Base-by-base conservation (phyloP, 805 yeast genomes). In the Zygotorulaspora florentina region DNA sequence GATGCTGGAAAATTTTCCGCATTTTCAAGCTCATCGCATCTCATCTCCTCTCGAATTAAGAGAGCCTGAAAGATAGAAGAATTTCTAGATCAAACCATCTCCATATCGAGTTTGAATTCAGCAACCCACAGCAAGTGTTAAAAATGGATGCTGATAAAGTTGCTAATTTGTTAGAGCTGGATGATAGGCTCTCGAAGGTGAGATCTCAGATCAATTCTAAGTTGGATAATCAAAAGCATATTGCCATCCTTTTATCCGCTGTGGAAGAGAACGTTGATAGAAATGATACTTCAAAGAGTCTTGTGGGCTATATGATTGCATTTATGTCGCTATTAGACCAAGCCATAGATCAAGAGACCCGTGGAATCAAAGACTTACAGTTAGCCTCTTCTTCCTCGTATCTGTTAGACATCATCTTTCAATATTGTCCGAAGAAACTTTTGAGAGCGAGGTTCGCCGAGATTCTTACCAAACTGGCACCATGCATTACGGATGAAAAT, bases 251-350 rank as follows among this genome's bases (percentile, higher is more conserved):
- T 46, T 73, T 93, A 40, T 76, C 84, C 17, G 96, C 97, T 3
- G 90, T 93, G 40, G 99, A 93, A 63, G 96, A 87, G 56, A 87
- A 87, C 55, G 75, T 93, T 36, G 73, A 75, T 36, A 88, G 81
- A 52, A 65, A 66, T 48, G 58, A 61, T 31, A 78, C 78, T 41
- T 74, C 75, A 39, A 73, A 71, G 47, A 73, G 85, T 12, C 82
- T 96, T 23, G 83, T 87, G 23, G 83, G 96, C 0, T 93, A 93
- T 65, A 82, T 89, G 57, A 81, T 90, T 13, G 86, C 96, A 0
- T 83, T 91, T 52, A 68, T 91, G 50, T 77, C 96, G 1, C 69
- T 93, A 23, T 70, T 93, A 47, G 95, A 87, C 48, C 95, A 88
- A 64, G 75, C 89, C 20, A 59, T 70, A 17, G 76, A 76, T 42